phyloP scores from a whole-genome alignment of 2,329 filamentous ascomycete genomes.

The Dothistroma septosporum region DNA sequence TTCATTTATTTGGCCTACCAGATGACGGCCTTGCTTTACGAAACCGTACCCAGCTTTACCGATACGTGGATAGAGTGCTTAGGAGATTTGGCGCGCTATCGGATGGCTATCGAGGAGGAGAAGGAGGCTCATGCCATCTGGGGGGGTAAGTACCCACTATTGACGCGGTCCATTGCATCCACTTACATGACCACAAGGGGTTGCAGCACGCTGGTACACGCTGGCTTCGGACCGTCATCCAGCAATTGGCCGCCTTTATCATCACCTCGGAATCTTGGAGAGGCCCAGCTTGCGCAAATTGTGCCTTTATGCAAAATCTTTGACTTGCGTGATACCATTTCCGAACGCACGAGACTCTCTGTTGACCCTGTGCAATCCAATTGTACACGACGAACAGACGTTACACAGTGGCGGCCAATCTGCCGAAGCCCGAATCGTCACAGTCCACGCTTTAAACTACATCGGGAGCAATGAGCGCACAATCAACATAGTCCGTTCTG shows the following conservation, averaged over 20 bases:
- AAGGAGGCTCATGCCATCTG: constrained; percentile 67
- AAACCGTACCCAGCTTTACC: constrained; percentile 76
- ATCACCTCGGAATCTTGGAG: constrained; percentile 79
- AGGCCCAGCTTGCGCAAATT: constrained; percentile 68
- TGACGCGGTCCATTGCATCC: not conserved
- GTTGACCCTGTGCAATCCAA: constrained; percentile 60
- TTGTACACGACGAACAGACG: constrained; percentile 38
- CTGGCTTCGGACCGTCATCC: constrained; percentile 75
- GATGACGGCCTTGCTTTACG: constrained; percentile 82
- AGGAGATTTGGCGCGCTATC: constrained; percentile 77
- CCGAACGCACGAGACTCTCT: constrained; percentile 65
- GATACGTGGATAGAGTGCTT: constrained; percentile 94
- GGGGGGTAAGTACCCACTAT: constrained; percentile 48
- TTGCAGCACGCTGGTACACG: constrained; percentile 79
- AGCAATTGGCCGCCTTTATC: constrained; percentile 72
- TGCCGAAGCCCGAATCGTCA: constrained; percentile 60
- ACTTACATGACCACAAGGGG: constrained; percentile 35
- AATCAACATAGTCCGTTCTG: constrained; percentile 43
- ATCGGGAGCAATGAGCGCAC: constrained; percentile 47
- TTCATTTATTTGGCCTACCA: constrained; percentile 88
- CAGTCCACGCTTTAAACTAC: constrained; percentile 62
- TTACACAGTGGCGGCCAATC: constrained; percentile 36
- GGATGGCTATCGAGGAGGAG: constrained; percentile 87
- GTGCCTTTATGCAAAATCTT: constrained; percentile 66
- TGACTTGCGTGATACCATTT: constrained; percentile 67